Evolutionary conservation across 106 monocot genomes (phyloP).

Genomic region (Dactylorhiza incarnata): DNA sequence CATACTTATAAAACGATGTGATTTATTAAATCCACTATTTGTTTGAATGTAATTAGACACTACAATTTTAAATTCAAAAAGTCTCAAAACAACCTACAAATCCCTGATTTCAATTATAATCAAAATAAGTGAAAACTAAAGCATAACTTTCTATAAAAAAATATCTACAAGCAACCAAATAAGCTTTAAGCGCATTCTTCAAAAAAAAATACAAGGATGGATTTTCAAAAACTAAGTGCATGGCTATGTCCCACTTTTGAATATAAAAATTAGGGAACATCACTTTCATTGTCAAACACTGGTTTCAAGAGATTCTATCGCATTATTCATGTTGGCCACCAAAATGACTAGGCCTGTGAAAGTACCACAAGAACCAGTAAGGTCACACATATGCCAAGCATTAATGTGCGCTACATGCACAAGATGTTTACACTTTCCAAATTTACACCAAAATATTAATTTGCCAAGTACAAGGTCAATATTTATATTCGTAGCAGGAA

Average conservation of each 20-base stretch:
- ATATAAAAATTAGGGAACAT: neutral
- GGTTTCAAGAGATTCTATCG: neutral
- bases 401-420: neutral
- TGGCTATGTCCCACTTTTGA: neutral
- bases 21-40: too few species aligned
- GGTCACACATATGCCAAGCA: neutral
- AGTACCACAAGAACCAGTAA: neutral
- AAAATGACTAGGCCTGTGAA: neutral
- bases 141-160: too few species aligned
- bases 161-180: too few species aligned
- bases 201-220: neutral
- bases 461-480: neutral
- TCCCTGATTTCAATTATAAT: too few species aligned
- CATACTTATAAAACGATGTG: too few species aligned
- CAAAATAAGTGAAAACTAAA: too few species aligned
- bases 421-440: neutral
- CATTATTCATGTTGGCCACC: neutral
- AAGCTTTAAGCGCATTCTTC: too few species aligned
- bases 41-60: too few species aligned
- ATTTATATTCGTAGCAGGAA: neutral
- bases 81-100: too few species aligned
- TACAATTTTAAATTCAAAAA: too few species aligned
- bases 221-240: neutral
- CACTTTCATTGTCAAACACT: neutral
- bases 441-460: neutral